phyloP scores from a whole-genome alignment of 495 filamentous ascomycete species.

The Aspergillus hancockii region DNA sequence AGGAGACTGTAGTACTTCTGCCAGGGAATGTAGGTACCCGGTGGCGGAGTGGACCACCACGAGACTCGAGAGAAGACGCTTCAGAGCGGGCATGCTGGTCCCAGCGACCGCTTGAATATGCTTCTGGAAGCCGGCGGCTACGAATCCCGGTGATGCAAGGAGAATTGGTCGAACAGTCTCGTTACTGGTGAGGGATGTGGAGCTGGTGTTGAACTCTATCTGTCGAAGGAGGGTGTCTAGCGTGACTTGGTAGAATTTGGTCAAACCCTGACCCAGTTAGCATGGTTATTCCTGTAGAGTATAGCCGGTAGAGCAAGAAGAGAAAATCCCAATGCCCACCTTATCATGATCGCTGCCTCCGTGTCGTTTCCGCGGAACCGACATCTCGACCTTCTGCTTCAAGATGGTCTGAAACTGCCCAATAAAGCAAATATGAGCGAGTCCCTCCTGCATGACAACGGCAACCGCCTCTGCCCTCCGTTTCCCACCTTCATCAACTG shows the following conservation, averaged over 20 bases:
- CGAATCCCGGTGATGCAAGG: slow-evolving; percentile 86
- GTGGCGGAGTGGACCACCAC: slow-evolving; percentile 82
- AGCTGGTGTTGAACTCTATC: slow-evolving; percentile 66
- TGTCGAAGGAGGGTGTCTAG: slow-evolving; percentile 74
- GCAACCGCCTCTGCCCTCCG: slow-evolving; percentile 75
- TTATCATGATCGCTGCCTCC: slow-evolving; percentile 65
- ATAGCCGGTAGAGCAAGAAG: neutral
- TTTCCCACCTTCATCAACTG: slow-evolving; percentile 71
- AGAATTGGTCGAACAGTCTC: slow-evolving; percentile 66
- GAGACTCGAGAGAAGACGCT: slow-evolving; percentile 64
- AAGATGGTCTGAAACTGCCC: slow-evolving; percentile 88
- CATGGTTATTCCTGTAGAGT: neutral
- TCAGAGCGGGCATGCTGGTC: slow-evolving; percentile 54
- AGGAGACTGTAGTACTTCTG: slow-evolving; percentile 79
- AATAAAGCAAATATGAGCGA: slow-evolving; percentile 92
- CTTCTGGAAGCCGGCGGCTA: slow-evolving; percentile 75
- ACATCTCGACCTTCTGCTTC: slow-evolving; percentile 81
- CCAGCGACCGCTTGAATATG: slow-evolving; percentile 73
- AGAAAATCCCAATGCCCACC: slow-evolving; percentile 28
- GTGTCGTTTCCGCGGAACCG: slow-evolving; percentile 76
- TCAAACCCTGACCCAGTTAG: slow-evolving; percentile 56
- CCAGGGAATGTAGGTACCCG: slow-evolving; percentile 80
- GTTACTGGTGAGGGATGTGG: slow-evolving; percentile 38
- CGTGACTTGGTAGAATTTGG: slow-evolving; percentile 77
- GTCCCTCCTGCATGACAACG: slow-evolving; percentile 90